These are phyloP conservation scores for Cucurbita argyrosperma DNA, from an alignment of 306 rosid genomes.

Conservation along the genomic window DNA sequence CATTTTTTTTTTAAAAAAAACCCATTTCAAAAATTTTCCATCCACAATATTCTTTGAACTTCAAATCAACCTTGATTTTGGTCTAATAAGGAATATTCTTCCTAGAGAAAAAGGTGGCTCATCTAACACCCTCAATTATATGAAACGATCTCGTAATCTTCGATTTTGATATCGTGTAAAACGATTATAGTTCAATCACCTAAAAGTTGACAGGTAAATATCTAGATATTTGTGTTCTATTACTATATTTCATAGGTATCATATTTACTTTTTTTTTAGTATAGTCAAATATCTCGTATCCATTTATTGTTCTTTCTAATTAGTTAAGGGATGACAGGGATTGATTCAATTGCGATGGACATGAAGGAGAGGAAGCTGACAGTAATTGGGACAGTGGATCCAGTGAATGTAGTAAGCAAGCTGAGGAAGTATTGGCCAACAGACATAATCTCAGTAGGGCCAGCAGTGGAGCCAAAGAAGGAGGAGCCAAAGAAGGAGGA, in stretches of 20 bases:
- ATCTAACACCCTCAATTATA: background rate
- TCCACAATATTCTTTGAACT: background rate
- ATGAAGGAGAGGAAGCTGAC: constrained; percentile 57
- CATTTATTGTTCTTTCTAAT: too few relatives aligned
- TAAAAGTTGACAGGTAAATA: background rate
- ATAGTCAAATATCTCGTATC: too few relatives aligned
- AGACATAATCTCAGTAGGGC: constrained; percentile 41
- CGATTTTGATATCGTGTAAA: background rate
- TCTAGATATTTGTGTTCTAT: too few relatives aligned
- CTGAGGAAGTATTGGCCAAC: constrained; percentile 45
- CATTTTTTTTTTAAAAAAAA: too few relatives aligned
- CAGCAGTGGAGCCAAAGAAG: constrained; percentile 51
- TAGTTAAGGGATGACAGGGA: constrained; percentile 14
- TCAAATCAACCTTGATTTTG: background rate
- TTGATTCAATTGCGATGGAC: constrained; percentile 53
- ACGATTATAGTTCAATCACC: background rate
- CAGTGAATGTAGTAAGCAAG: constrained; percentile 43
- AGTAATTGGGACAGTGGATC: constrained; percentile 56
- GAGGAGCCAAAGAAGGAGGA: constrained; percentile 41
- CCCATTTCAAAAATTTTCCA: background rate
- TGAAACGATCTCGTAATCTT: background rate
- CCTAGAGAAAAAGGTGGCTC: background rate
- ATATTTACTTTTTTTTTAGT: too few relatives aligned
- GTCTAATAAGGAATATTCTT: background rate
- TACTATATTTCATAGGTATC: too few relatives aligned